Base-by-base conservation (phyloP, 352 stramenopile species). In the Phytophthora megakarya region DNA sequence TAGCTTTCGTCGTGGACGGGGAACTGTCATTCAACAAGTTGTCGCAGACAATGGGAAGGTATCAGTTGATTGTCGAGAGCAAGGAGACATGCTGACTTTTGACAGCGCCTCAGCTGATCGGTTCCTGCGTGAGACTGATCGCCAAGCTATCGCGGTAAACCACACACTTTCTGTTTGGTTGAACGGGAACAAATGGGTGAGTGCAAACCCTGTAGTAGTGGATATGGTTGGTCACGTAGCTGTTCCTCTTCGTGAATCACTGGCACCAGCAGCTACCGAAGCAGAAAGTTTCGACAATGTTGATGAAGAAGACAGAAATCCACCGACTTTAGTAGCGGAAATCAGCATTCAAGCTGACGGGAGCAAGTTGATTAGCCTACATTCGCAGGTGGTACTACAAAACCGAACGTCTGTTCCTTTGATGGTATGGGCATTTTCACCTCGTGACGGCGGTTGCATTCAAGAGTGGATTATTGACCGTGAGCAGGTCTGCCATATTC, bases 341-440 rank as follows among this genome's bases (percentile, higher is more conserved):
- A 95, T 96, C 59, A 93, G 59, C 13, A 91, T 96, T 53, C 86
- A 96, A 68, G 83, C 81, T 1, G 88, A 96, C 52, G 88, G 88
- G 6, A 96, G 86, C 65, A 96, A 96, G 56, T 52, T 96, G 37
- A 94, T 95, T 57, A 93, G 84, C 19, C 46, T 96, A 12, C 88
- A 95, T 67, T 96, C 88, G 25, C 88, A 95, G 59, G 74, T 96
- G 16, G 84, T 95, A 26, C 63, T 96, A 7, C 84, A 93, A 65
- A 96, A 96, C 38, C 80, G 87, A 71, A 95, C 88, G 4, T 92
- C 84, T 16, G 80, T 96, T 52, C 88, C 88, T 3, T 64, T 96
- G 23, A 93, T 95, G 81, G 76, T 96, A 5, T 96, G 88, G 88
- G 86, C 82, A 12, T 96, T 94, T 73, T 93, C 86, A 5, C 88